A percentile compares a stretch with the other conserved stretches of the same genome.
Conservation (phyloP, 495 filamentous ascomycete species). For the Filosporella fistucella region DNA sequence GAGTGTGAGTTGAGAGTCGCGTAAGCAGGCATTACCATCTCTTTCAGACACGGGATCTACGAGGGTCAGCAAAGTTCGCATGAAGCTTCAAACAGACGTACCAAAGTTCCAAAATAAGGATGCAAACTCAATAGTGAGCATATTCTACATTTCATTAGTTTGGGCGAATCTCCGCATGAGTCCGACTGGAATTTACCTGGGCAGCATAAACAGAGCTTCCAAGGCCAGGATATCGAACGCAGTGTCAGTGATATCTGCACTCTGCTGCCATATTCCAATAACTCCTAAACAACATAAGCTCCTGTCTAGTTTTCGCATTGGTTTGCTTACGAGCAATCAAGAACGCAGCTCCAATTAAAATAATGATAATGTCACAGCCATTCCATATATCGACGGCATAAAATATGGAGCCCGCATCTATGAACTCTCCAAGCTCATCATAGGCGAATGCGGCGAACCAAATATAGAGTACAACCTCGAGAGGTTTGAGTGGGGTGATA, state of each 20-base stretch:
- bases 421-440: slow-evolving; percentile 78
- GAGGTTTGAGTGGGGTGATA: slow-evolving; percentile 42
- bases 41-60: slow-evolving; percentile 27
- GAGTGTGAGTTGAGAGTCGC: background rate
- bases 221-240: slow-evolving; percentile 86
- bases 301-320: background rate
- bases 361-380: slow-evolving; percentile 82
- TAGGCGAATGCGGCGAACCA: slow-evolving; percentile 84
- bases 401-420: slow-evolving; percentile 78
- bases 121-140: slow-evolving; percentile 86
- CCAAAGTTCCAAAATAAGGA: slow-evolving; percentile 77
- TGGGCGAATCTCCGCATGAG: background rate
- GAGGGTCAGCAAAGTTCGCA: background rate
- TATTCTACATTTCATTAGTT: slow-evolving; percentile 39
- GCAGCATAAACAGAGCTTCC: slow-evolving; percentile 87
- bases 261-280: slow-evolving; percentile 62
- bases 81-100: background rate
- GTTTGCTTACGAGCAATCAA: slow-evolving; percentile 47
- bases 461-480: slow-evolving; percentile 54
- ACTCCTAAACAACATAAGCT: slow-evolving; percentile 40
- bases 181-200: slow-evolving; percentile 40
- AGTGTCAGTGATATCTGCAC: slow-evolving; percentile 60
- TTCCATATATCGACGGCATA: slow-evolving; percentile 91
- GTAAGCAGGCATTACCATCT: slow-evolving; percentile 16
- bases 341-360: slow-evolving; percentile 73